A percentile compares a stretch with the other conserved stretches of the same genome.
phyloP scores from a whole-genome alignment of 371 early-diverging fungal species.

The Funneliformis caledonium region DNA sequence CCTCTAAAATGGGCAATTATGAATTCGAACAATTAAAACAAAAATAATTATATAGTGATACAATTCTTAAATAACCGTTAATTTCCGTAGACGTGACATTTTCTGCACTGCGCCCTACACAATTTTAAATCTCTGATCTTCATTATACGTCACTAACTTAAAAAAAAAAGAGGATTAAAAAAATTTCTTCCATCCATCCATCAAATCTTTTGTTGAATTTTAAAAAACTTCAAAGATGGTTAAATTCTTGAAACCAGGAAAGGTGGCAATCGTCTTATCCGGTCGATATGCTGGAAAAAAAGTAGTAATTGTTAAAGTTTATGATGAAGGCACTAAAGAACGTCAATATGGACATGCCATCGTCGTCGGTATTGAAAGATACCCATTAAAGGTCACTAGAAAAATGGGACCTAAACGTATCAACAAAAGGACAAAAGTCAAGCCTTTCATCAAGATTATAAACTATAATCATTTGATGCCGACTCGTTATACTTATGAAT shows the following conservation, averaged over 20 bases:
- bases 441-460: constrained; percentile 97
- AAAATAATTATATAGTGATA: too few relatives aligned
- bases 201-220: neutral
- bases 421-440: constrained; percentile 94
- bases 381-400: constrained; percentile 95
- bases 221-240: constrained; percentile 35
- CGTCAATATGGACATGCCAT: constrained; percentile 97
- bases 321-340: constrained; percentile 88
- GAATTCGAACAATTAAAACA: too few relatives aligned
- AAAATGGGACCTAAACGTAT: constrained; percentile 93
- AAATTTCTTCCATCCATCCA: neutral
- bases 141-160: too few relatives aligned
- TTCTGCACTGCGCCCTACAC: too few relatives aligned
- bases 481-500: constrained; percentile 91
- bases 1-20: too few relatives aligned
- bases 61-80: too few relatives aligned
- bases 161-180: too few relatives aligned
- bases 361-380: constrained; percentile 95
- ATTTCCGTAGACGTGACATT: too few relatives aligned
- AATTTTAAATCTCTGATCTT: too few relatives aligned
- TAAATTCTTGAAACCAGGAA: constrained; percentile 47
- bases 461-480: constrained; percentile 99
- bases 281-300: constrained; percentile 99
- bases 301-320: constrained; percentile 98
- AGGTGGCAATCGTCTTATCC: constrained; percentile 94